A percentile compares a stretch with the other conserved stretches of the same genome.
These are phyloP conservation scores for Pyropia yezoensis DNA, from an alignment of 23 red algal species.

Conservation along the genomic window DNA sequence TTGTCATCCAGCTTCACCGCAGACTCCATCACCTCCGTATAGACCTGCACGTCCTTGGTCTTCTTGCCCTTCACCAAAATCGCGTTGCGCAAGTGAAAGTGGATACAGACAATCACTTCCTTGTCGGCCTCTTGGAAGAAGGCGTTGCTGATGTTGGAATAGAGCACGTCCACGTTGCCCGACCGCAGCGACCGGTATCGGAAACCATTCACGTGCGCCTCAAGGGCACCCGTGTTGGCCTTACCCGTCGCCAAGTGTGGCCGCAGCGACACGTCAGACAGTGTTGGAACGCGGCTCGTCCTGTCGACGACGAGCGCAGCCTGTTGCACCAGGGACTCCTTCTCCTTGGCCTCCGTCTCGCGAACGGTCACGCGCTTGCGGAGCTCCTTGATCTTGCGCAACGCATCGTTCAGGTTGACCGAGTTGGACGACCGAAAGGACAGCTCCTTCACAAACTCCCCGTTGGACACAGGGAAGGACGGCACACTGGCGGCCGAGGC, in stretches of 20 bases:
- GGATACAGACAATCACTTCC: constrained; percentile 86
- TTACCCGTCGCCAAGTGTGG: constrained; percentile 79
- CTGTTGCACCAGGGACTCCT: constrained; percentile 80
- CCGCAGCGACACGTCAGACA: constrained; percentile 66
- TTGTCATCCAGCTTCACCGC: constrained; percentile 82
- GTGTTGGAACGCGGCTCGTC: constrained; percentile 16
- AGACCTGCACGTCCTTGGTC: constrained; percentile 92
- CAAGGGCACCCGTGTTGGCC: constrained; percentile 73
- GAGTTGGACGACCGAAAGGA: constrained; percentile 76
- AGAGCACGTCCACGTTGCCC: constrained; percentile 76
- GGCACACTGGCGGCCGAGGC: constrained; percentile 23
- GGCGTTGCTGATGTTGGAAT: constrained; percentile 87
- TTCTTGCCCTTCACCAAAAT: constrained; percentile 92
- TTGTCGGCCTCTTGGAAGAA: constrained; percentile 95
- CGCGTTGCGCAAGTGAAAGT: constrained; percentile 83
- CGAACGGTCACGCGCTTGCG: constrained; percentile 73
- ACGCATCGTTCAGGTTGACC: constrained; percentile 75
- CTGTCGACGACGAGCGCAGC: constrained; percentile 46
- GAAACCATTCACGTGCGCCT: constrained; percentile 90
- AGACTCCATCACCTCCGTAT: constrained; percentile 96
- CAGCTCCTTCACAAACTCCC: constrained; percentile 89
- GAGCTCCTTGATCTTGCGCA: constrained; percentile 97
- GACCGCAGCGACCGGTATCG: constrained; percentile 51
- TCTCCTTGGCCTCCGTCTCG: constrained; percentile 48
- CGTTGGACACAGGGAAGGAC: constrained; percentile 42